Conservation (phyloP, 768 basidiomycete species). For the Peribolospora baueri region DNA sequence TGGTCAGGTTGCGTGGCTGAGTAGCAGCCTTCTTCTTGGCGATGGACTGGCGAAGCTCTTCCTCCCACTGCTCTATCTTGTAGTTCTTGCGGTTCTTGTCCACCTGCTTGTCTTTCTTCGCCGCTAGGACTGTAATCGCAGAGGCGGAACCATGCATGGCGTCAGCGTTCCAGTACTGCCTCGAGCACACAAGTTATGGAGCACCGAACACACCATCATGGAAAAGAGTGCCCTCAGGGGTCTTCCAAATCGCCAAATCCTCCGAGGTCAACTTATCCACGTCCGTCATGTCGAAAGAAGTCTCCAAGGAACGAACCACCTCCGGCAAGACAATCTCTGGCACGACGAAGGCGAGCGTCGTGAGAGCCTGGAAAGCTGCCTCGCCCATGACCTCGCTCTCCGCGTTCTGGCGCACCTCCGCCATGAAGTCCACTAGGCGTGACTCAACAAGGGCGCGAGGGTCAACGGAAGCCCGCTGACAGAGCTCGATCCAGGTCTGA, state of each 20-base stretch:
- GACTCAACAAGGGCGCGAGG: conserved; percentile 36
- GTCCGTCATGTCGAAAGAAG: conserved; percentile 9
- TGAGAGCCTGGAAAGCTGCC: conserved; percentile 48
- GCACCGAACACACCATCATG: conserved; percentile 38
- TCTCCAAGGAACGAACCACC: conserved; percentile 23
- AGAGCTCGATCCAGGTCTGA: conserved; percentile 59
- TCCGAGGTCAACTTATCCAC: conserved; percentile 40
- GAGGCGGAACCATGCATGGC: too few relatives aligned
- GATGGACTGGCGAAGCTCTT: conserved; percentile 62
- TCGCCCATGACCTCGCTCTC: conserved; percentile 10
- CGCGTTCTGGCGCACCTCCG: conserved; percentile 3
- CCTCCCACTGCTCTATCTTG: conserved; percentile 84
- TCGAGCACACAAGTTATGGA: too few relatives aligned
- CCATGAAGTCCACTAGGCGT: conserved; percentile 11
- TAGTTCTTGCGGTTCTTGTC: conserved; percentile 57
- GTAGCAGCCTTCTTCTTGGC: conserved; percentile 48
- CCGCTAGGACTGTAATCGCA: not conserved
- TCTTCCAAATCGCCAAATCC: conserved; percentile 64
- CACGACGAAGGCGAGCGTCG: conserved; percentile 56
- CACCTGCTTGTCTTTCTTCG: conserved; percentile 29
- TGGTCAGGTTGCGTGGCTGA: conserved; percentile 34
- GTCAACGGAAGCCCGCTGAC: conserved; percentile 42
- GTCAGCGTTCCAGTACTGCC: too few relatives aligned
- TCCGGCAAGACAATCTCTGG: conserved; percentile 42
- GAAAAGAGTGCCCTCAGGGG: conserved; percentile 54